These are phyloP conservation scores for Ogataea nitratoaversa DNA, from an alignment of 805 yeast genomes.

Conservation along the genomic window DNA sequence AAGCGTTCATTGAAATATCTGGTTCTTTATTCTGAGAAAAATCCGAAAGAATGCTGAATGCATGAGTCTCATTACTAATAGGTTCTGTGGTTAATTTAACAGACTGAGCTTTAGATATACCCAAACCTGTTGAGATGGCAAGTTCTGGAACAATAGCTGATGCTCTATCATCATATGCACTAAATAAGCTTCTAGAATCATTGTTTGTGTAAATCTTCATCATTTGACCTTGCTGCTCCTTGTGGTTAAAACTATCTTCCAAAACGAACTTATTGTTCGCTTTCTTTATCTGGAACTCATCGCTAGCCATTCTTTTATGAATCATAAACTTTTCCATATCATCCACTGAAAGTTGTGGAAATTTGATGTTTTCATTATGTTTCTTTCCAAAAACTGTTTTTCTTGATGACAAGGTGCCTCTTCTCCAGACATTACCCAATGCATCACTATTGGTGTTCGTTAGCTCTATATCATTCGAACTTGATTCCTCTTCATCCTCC, in stretches of 20 bases:
- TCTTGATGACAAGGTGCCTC: slow-evolving; percentile 23
- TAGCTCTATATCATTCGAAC: slow-evolving; percentile 1
- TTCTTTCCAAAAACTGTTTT: slow-evolving; percentile 8
- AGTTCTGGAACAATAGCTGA: slow-evolving; percentile 26
- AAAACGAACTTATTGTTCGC: slow-evolving; percentile 20
- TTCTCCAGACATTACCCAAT: slow-evolving; percentile 26
- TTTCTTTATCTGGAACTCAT: slow-evolving; percentile 27
- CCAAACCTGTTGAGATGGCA: slow-evolving; percentile 24
- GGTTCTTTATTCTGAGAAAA: background rate
- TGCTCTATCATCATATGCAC: slow-evolving; percentile 14
- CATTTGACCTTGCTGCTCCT: slow-evolving; percentile 25
- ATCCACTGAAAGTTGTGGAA: slow-evolving; percentile 21
- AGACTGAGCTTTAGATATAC: background rate
- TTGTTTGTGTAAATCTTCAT: slow-evolving; percentile 10
- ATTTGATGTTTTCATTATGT: slow-evolving; percentile 11
- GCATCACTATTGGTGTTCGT: slow-evolving; percentile 15
- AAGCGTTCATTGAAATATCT: background rate
- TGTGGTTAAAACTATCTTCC: slow-evolving; percentile 9
- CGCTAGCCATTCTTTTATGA: slow-evolving; percentile 29
- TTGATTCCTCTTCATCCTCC: slow-evolving; percentile 18
- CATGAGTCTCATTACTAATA: background rate
- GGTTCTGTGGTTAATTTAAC: background rate
- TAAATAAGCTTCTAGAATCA: slow-evolving; percentile 10
- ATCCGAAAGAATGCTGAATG: background rate
- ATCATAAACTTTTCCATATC: slow-evolving; percentile 28